These are phyloP conservation scores for Gnomoniopsis smithogilvyi DNA, from an alignment of 2,329 filamentous ascomycete genomes.

Conservation along the genomic window DNA sequence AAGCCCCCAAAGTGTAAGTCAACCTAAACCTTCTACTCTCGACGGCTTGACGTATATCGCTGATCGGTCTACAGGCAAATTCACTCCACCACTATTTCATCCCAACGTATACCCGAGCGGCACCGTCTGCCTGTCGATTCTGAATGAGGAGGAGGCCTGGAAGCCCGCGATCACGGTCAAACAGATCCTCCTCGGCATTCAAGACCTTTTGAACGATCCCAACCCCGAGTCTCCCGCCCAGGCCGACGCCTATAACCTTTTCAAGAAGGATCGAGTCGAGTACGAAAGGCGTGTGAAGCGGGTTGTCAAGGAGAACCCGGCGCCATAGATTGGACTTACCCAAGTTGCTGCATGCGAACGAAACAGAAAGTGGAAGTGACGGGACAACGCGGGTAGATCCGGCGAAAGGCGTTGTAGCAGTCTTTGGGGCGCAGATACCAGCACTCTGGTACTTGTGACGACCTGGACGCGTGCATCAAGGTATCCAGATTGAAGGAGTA, in stretches of 20 bases:
- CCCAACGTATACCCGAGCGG: slow-evolving; percentile 98
- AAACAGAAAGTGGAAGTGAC: no score
- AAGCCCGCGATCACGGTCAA: slow-evolving; percentile 98
- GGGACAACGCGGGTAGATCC: no score
- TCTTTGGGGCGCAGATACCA: not conserved
- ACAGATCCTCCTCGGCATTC: slow-evolving; percentile 93
- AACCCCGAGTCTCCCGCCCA: slow-evolving; percentile 97
- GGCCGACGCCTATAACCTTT: slow-evolving; percentile 95
- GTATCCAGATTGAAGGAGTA: not conserved
- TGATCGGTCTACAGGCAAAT: slow-evolving; percentile 69
- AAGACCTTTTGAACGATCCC: slow-evolving; percentile 92
- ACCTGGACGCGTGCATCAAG: not conserved
- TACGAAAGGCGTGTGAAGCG: slow-evolving; percentile 87
- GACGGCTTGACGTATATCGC: not conserved
- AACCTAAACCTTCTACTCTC: slow-evolving; percentile 3
- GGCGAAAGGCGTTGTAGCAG: not conserved
- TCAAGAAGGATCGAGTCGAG: slow-evolving; percentile 81
- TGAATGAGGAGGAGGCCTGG: slow-evolving; percentile 99
- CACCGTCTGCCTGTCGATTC: slow-evolving; percentile 92
- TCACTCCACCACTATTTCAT: slow-evolving; percentile 92
- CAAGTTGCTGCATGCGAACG: not conserved
- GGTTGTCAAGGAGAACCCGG: slow-evolving; percentile 86
- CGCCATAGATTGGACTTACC: slow-evolving; percentile 47
- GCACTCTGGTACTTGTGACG: not conserved
- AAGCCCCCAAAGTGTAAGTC: slow-evolving; percentile 95